These are phyloP conservation scores for Beauveria bassiana DNA, from an alignment of 2,329 filamentous ascomycete genomes.

Conservation along the genomic window DNA sequence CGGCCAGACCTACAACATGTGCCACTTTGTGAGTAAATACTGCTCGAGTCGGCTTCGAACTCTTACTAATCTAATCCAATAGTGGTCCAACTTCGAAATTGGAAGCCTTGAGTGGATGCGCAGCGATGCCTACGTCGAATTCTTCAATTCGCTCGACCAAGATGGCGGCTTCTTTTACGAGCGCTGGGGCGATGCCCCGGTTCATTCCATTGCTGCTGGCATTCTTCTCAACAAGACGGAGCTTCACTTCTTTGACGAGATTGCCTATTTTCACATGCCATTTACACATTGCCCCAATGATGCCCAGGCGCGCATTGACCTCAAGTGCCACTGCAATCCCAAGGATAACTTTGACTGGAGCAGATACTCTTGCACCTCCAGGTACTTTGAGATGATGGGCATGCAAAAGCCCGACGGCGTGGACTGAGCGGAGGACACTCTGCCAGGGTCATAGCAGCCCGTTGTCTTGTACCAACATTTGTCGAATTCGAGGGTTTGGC, in stretches of 20 bases:
- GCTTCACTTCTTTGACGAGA: constrained; percentile 98
- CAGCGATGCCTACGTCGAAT: constrained; percentile 81
- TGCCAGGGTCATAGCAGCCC: background rate
- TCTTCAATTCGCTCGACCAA: constrained; percentile 84
- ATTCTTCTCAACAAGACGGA: constrained; percentile 86
- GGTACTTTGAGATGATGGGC: constrained; percentile 77
- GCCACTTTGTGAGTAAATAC: constrained; percentile 72
- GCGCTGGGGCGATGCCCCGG: constrained; percentile 94
- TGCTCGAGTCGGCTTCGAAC: background rate
- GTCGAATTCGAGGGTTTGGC: background rate
- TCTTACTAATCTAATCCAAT: constrained; percentile 19
- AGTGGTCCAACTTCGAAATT: constrained; percentile 99
- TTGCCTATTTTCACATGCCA: constrained; percentile 94
- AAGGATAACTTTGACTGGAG: constrained; percentile 99
- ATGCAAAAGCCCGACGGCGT: constrained; percentile 80
- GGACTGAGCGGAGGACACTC: constrained; percentile 53
- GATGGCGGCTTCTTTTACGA: constrained; percentile 98
- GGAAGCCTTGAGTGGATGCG: constrained; percentile 91
- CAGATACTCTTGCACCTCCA: constrained; percentile 85
- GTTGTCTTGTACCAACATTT: background rate
- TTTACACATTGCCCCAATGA: constrained; percentile 96
- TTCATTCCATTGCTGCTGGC: constrained; percentile 92
- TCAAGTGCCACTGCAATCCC: constrained; percentile 91
- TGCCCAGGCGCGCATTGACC: constrained; percentile 72
- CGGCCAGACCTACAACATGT: constrained; percentile 90